Evolutionary conservation across 495 filamentous ascomycete genomes (phyloP).

Genomic region (Xylaria venustula): DNA sequence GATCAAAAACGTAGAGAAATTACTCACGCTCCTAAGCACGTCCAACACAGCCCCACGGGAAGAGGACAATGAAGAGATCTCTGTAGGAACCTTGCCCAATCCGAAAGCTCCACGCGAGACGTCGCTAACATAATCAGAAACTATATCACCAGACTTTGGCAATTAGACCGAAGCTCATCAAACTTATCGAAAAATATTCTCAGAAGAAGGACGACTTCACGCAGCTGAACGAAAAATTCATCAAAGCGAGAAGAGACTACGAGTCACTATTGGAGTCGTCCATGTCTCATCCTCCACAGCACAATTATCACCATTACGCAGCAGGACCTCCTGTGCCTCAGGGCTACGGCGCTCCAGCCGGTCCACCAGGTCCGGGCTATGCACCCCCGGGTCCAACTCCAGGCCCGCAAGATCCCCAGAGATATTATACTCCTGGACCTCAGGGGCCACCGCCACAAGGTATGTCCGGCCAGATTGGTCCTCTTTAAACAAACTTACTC

Average conservation of each 20-base stretch:
- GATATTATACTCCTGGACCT: conserved; percentile 66
- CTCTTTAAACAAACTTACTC: conserved; percentile 28
- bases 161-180: conserved; percentile 94
- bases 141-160: conserved; percentile 92
- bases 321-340: conserved; percentile 58
- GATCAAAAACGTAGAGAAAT: conserved; percentile 97
- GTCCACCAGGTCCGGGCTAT: conserved; percentile 42
- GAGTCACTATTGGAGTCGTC: conserved; percentile 93
- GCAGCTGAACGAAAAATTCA: conserved; percentile 97
- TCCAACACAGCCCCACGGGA: conserved; percentile 83
- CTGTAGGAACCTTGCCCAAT: conserved; percentile 45
- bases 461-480: conserved; percentile 15
- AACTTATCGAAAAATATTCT: conserved; percentile 97
- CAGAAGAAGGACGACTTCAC: conserved; percentile 99
- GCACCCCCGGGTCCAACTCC: conserved; percentile 48
- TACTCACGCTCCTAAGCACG: conserved; percentile 91
- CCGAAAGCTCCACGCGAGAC: not conserved
- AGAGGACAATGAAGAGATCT: conserved; percentile 91
- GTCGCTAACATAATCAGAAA: conserved; percentile 46
- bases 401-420: conserved; percentile 60
- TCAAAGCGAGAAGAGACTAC: conserved; percentile 95
- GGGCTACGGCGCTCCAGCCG: conserved; percentile 53
- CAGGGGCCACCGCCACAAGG: conserved; percentile 37
- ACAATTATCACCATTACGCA: conserved; percentile 62
- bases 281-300: conserved; percentile 83